Percentiles rank a stretch among this genome's conserved stretches.
These are phyloP conservation scores for Haplographium delicatum DNA, from an alignment of 495 filamentous ascomycete genomes.

Conservation along the genomic window DNA sequence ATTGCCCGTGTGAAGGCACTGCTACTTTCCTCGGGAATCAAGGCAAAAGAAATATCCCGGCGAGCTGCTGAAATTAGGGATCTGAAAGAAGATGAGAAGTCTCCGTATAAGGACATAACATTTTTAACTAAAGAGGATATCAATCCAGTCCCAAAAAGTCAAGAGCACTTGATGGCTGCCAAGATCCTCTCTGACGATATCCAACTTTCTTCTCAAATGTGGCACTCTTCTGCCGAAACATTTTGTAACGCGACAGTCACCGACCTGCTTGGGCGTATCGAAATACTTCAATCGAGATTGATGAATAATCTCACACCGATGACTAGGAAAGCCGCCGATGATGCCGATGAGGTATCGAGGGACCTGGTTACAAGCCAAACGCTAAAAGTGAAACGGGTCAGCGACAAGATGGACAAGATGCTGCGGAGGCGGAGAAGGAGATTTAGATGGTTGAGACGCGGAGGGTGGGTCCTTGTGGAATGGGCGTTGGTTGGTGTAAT, in stretches of 20 bases:
- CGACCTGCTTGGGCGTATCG: conserved; percentile 42
- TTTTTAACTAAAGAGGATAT: conserved; percentile 31
- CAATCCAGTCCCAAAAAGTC: conserved; percentile 48
- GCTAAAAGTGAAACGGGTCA: conserved; percentile 68
- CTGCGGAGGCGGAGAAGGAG: conserved; percentile 59
- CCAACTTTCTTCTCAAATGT: conserved; percentile 21
- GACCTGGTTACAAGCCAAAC: conserved; percentile 71
- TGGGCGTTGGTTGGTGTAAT: conserved; percentile 75
- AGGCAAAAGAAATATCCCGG: conserved; percentile 71
- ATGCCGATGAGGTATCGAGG: conserved; percentile 67
- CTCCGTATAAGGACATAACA: conserved; percentile 32
- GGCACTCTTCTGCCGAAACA: conserved; percentile 25
- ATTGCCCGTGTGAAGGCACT: conserved; percentile 69
- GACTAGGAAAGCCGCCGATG: conserved; percentile 61
- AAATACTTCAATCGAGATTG: conserved; percentile 44
- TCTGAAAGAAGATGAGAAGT: conserved; percentile 3
- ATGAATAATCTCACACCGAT: conserved; percentile 53
- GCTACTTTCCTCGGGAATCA: conserved; percentile 76
- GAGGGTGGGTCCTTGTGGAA: conserved; percentile 68
- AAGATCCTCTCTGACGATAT: conserved; percentile 46
- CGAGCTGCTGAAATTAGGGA: conserved; percentile 46
- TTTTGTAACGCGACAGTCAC: conserved; percentile 43
- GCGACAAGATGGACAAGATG: conserved; percentile 72
- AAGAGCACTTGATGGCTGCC: conserved; percentile 67
- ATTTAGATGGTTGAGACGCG: conserved; percentile 64